Evolutionary conservation across 768 basidiomycete species (phyloP), one percentile per base, ranked within the genome.

Genomic region (Dioszegia crocea): DNA sequence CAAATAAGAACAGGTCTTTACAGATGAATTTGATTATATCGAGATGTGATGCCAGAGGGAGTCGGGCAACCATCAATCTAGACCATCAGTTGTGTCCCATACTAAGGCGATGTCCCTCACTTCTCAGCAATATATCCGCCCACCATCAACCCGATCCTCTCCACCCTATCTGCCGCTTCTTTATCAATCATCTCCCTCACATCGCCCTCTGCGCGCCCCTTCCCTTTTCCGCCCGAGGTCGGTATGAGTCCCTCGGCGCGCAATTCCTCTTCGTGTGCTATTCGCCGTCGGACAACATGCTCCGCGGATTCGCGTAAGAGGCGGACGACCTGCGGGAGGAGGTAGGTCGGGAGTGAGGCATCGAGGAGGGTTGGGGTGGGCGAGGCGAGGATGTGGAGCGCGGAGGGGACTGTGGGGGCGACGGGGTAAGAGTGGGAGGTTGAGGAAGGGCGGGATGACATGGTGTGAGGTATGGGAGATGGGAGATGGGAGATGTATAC

Each of bases 21-120:
- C 92, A 97, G 57, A 97, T 82, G 70, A 96, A 96, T 76, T 97
- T 96, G 79, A 97, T 86, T 10, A 84, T 86, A 61, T 97, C 93
- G 6, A 97, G 81, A 0, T 90, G 88, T 71, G 93, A 88, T 0
- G 84, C 76, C 57, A 94, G 89, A 53, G 88, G 81, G 30, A 84
- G 80, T 65, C 86, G 81, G 61, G 89, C 86, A 33, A 86, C 82
- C 72, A 87, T 87, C 58, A 94, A 75, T 62, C 92, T 94, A 67
- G 3, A 36, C 9, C 38, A 45, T 48, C 29, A 56, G 45, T 43
- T 56, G 21, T 27, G 27, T 33, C 19, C 24, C 38, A 14, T 23
- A 43, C n/a, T 17, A 8, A 26, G 36, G 47, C 43, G 59, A 3
- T 16, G 40, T 21, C 8, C 78, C 82, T 59, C 62, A 92, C 92